Evolutionary conservation across 192 early-diverging fungal species (phyloP), one percentile per base, ranked within the genome.

Genomic region (Allomyces javanicus): DNA sequence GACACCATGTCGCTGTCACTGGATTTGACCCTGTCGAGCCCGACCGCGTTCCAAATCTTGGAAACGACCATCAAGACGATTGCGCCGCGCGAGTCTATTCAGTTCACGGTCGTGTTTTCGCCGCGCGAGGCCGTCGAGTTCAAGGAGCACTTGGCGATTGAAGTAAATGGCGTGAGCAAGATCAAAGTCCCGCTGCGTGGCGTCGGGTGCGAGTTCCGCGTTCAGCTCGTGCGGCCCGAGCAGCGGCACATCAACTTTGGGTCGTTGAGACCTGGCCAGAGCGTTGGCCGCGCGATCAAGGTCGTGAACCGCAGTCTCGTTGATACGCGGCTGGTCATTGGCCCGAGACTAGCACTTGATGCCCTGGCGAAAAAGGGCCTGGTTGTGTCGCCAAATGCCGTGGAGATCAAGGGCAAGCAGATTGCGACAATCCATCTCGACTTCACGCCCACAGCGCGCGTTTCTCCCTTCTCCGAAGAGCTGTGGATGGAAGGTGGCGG

Each of bases 391-490:
- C 73, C 68, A 21, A 44, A 33, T 11, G 68, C 70, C 5, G 62
- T 68, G 19, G 67, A 61, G 0, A 62, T 84, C 50, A 62, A 73
- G 24, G 82, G 82, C 10, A 78, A 80, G 66, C 72, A 70, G n/a
- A 75, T 70, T 1, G 26, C 73, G 24, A 71, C 65, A 25, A 11
- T 84, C 1, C 77, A 81, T 21, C 62, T 84, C 21, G 71, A 69
- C 44, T 84, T 84, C 65, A 55, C 65, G 23, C 83, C 83, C 19
- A 68, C 72, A 25, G 26, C 64, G 11, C 55, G 83, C n/a, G 78
- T 83, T 21, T 65, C 75, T 2, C 63, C 81, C 10, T 84, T 84
- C 67, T 27, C 69, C 9, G 79, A 84, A 70, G 83, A 84, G 40
- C 58, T 84, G 1, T 50, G 64, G 44, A 12, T 84, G 3, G 83